Evolutionary conservation across 768 basidiomycete genomes (phyloP).

Genomic region (Lentinula sp.): DNA sequence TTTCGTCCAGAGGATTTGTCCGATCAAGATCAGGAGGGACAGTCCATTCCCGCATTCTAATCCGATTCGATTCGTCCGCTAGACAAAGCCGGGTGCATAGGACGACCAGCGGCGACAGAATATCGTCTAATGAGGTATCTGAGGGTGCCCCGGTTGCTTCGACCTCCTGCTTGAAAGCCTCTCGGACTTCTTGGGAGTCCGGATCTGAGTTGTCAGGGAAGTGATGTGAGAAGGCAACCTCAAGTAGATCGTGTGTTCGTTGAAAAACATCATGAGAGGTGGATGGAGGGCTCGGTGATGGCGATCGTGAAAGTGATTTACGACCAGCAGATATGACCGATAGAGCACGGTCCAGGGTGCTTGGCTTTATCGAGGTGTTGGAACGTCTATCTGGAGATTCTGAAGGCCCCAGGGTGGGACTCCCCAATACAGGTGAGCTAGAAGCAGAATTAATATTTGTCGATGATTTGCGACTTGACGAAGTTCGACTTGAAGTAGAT

Average conservation of each 20-base stretch:
- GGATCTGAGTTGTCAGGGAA: constrained; percentile 60
- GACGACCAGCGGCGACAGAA: constrained; percentile 69
- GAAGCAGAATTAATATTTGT: constrained; percentile 29
- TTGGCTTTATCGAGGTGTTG: constrained; percentile 25
- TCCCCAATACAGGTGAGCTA: constrained; percentile 27
- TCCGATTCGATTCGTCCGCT: constrained; percentile 53
- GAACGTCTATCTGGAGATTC: constrained; percentile 12
- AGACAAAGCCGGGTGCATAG: constrained; percentile 67
- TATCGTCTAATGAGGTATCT: constrained; percentile 67
- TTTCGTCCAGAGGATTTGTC: constrained; percentile 63
- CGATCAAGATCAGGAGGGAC: constrained; percentile 81
- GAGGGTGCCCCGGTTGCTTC: constrained; percentile 8
- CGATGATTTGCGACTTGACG: constrained; percentile 27
- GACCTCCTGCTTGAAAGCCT: constrained; percentile 39
- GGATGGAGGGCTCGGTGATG: constrained; percentile 29
- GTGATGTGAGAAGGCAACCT: constrained; percentile 51
- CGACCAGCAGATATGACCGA: constrained; percentile 49
- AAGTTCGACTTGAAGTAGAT: constrained; percentile 13
- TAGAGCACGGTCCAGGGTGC: constrained; percentile 52
- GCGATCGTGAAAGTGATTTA: constrained; percentile 44
- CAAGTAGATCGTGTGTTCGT: constrained; percentile 65
- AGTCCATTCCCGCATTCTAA: constrained; percentile 58
- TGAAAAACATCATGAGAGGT: constrained; percentile 44
- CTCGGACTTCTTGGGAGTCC: constrained; percentile 59
- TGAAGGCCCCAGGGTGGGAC: constrained; percentile 27